A percentile compares a stretch with the other conserved stretches of the same genome.
phyloP scores from a whole-genome alignment of 2,329 filamentous ascomycete genomes.

The Cryoendolithus antarcticus region DNA sequence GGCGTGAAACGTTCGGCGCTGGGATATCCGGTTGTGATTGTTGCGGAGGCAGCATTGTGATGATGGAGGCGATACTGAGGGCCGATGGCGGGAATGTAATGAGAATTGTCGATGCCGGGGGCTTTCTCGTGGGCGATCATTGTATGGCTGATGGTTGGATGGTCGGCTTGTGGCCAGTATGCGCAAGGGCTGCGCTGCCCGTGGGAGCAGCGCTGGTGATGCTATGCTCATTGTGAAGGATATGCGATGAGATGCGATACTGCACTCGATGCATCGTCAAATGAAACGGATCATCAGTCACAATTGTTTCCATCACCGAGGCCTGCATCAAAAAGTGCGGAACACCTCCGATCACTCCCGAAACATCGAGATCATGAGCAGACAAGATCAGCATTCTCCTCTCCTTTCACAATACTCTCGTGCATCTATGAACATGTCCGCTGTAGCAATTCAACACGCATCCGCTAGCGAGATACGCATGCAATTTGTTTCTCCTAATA shows the following conservation, averaged over 20 bases:
- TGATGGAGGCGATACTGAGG: constrained; percentile 6
- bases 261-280: neutral
- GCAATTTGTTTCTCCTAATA: too few relatives aligned
- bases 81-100: constrained; percentile 7
- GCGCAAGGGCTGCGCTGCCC: constrained; percentile 20
- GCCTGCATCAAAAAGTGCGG: neutral
- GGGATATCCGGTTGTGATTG: neutral
- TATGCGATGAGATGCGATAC: constrained; percentile 1
- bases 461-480: too few relatives aligned
- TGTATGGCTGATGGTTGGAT: constrained; percentile 3
- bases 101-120: constrained; percentile 9
- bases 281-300: neutral
- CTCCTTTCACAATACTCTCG: too few relatives aligned
- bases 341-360: too few relatives aligned
- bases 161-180: constrained; percentile 20
- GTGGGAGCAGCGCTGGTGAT: constrained; percentile 22
- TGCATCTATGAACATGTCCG: too few relatives aligned
- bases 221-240: constrained; percentile 22
- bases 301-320: neutral
- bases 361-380: too few relatives aligned
- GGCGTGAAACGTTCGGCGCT: constrained; percentile 42
- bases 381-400: too few relatives aligned
- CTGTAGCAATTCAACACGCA: too few relatives aligned
- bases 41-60: constrained; percentile 5
- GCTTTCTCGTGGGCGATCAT: constrained; percentile 1